Percentiles rank a stretch among this genome's conserved stretches.
Evolutionary conservation across 2,329 filamentous ascomycete genomes (phyloP).

Genomic region (Ophiostoma himal-ulmi): DNA sequence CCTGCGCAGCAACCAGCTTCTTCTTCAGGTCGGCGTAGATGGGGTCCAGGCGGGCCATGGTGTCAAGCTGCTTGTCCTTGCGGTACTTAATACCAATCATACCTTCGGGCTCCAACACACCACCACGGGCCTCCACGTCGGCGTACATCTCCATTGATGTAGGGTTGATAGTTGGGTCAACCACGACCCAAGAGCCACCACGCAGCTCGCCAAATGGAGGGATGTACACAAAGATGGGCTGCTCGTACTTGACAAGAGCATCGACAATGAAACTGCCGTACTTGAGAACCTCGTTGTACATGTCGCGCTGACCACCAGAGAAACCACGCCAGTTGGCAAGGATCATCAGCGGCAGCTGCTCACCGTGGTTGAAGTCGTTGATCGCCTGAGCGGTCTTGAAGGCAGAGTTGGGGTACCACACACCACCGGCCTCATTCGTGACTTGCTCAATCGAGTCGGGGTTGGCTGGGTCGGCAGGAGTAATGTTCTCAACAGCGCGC

Average conservation of each 20-base stretch:
- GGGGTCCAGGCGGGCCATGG: slow-evolving; percentile 89
- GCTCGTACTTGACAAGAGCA: slow-evolving; percentile 94
- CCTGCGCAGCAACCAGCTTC: slow-evolving; percentile 51
- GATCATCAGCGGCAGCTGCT: slow-evolving; percentile 98
- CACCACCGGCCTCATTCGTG: slow-evolving; percentile 89
- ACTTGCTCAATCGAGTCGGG: slow-evolving; percentile 97
- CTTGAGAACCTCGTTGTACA: slow-evolving; percentile 99
- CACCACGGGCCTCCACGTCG: slow-evolving; percentile 87
- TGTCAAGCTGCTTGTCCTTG: slow-evolving; percentile 93
- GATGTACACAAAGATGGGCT: slow-evolving; percentile 98
- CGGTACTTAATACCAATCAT: slow-evolving; percentile 99
- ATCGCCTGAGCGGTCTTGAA: slow-evolving; percentile 99
- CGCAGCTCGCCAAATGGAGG: slow-evolving; percentile 93
- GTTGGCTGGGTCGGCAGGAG: slow-evolving; percentile 93
- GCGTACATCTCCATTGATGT: slow-evolving; percentile 99
- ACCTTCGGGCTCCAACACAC: slow-evolving; percentile 95
- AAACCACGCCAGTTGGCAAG: slow-evolving; percentile 99
- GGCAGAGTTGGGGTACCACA: slow-evolving; percentile 99
- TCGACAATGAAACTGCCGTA: slow-evolving; percentile 99
- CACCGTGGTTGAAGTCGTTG: slow-evolving; percentile 97
- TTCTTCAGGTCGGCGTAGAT: slow-evolving; percentile 79
- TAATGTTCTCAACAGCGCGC: slow-evolving; percentile 92
- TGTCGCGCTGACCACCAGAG: slow-evolving; percentile 98
- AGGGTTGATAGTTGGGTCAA: slow-evolving; percentile 97
- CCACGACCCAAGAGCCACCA: slow-evolving; percentile 98